A percentile compares a stretch with the other conserved stretches of the same genome.
Evolutionary conservation across 2,329 filamentous ascomycete species (phyloP).

Genomic region (Aspergillus fijiensis): DNA sequence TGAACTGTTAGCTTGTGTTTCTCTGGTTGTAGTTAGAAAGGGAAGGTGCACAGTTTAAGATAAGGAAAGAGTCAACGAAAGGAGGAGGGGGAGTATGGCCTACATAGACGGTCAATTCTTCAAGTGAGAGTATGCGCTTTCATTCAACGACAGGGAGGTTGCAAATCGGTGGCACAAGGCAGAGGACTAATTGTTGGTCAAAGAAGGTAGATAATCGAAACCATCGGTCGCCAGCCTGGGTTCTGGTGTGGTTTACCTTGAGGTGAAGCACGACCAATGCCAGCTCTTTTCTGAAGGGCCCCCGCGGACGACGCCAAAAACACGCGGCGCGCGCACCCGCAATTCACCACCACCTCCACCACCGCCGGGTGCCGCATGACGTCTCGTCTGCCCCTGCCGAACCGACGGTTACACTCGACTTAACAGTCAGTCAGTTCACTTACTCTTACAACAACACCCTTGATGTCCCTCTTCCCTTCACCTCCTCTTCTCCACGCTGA

Average conservation of each 20-base stretch:
- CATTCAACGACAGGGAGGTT: not conserved
- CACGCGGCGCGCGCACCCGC: slow-evolving; percentile 12
- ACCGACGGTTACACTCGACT: not conserved
- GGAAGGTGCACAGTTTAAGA: not conserved
- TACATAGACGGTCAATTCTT: not conserved
- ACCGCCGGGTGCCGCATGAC: slow-evolving; percentile 27
- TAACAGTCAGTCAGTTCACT: not conserved
- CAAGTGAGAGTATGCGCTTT: not conserved
- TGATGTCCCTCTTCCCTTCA: slow-evolving; percentile 10
- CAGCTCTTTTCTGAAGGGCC: slow-evolving; percentile 7
- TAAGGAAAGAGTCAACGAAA: not conserved
- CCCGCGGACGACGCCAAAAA: slow-evolving; percentile 19
- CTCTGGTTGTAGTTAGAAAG: not conserved
- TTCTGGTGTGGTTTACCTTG: not conserved
- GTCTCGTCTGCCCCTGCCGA: slow-evolving; percentile 15
- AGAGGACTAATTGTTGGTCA: not conserved
- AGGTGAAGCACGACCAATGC: not conserved
- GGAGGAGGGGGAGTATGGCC: not conserved
- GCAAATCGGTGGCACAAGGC: not conserved
- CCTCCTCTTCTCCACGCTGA: slow-evolving; percentile 8
- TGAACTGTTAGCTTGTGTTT: not conserved
- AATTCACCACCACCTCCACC: not conserved
- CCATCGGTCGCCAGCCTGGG: not conserved
- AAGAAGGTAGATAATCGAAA: not conserved
- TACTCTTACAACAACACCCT: slow-evolving; percentile 8